Percentiles rank a stretch among this genome's conserved stretches.
These are phyloP conservation scores for Colletotrichum sp. DNA, from an alignment of 2,329 filamentous ascomycete species.

Conservation along the genomic window DNA sequence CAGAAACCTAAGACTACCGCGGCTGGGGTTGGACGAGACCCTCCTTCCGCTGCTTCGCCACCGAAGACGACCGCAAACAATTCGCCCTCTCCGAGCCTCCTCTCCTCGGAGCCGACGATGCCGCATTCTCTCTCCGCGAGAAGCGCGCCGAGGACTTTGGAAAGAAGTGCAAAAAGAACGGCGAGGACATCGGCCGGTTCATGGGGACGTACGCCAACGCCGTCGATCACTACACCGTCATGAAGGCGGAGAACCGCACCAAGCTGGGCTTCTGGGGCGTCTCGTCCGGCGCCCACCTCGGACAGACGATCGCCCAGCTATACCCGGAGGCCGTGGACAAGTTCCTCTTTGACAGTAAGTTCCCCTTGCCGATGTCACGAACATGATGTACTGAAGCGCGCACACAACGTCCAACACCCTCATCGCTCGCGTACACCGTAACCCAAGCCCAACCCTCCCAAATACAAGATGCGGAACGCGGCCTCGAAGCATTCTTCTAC, in stretches of 20 bases:
- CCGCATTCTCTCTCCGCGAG: not conserved
- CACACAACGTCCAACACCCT: not conserved
- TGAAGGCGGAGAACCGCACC: conserved; percentile 7
- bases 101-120: not conserved
- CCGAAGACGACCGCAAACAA: not conserved
- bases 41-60: conserved; percentile 4
- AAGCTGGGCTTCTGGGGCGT: conserved; percentile 1
- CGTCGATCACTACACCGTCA: conserved; percentile 3
- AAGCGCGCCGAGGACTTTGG: not conserved
- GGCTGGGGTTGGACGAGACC: not conserved
- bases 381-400: not conserved
- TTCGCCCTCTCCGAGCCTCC: not conserved
- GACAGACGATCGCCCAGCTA: not conserved
- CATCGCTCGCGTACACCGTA: not conserved
- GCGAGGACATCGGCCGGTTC: not conserved
- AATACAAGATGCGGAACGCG: not conserved
- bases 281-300: not conserved
- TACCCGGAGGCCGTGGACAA: not conserved
- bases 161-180: not conserved
- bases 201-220: conserved; percentile 7
- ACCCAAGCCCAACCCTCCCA: not conserved
- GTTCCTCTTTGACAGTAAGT: conserved; percentile 3
- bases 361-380: fast-evolving
- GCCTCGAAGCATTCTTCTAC: conserved; percentile 1
- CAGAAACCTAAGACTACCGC: not conserved